phyloP scores from a whole-genome alignment of 192 early-diverging fungal genomes.

The Borealophlyctis nickersoniae region DNA sequence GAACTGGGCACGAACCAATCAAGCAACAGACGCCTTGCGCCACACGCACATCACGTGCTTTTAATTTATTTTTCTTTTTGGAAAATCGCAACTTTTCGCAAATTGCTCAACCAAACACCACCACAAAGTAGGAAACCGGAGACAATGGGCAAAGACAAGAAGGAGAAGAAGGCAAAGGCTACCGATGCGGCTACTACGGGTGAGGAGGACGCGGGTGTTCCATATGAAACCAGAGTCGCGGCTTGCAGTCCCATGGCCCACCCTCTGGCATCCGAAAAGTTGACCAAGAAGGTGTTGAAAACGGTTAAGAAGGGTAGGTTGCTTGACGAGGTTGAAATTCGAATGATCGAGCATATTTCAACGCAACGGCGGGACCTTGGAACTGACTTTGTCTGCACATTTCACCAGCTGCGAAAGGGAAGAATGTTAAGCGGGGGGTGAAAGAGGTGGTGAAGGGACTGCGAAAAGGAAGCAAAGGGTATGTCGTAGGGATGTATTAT shows the following conservation, averaged over 20 bases:
- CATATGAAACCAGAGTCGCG: constrained; percentile 53
- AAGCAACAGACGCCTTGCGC: too few relatives aligned
- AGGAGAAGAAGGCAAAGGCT: constrained; percentile 32
- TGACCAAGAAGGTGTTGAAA: constrained; percentile 82
- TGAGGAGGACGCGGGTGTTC: constrained; percentile 46
- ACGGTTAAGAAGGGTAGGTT: constrained; percentile 81
- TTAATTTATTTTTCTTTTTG: too few relatives aligned
- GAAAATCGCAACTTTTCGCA: too few relatives aligned
- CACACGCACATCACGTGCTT: too few relatives aligned
- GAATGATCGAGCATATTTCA: background rate
- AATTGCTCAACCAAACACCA: too few relatives aligned
- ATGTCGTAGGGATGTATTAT: constrained; percentile 9
- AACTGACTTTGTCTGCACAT: background rate
- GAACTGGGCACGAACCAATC: too few relatives aligned
- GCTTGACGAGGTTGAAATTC: too few relatives aligned
- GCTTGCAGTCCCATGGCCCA: constrained; percentile 70
- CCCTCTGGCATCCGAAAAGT: constrained; percentile 78
- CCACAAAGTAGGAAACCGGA: too few relatives aligned
- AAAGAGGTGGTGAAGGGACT: constrained; percentile 98
- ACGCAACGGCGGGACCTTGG: background rate
- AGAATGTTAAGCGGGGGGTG: constrained; percentile 88
- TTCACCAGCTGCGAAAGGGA: constrained; percentile 73
- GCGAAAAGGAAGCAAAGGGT: constrained; percentile 91
- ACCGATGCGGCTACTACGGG: constrained; percentile 32
- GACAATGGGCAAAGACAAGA: constrained; percentile 17